Conservation (phyloP, 2,329 filamentous ascomycete genomes). For the Colletotrichum agaves region DNA sequence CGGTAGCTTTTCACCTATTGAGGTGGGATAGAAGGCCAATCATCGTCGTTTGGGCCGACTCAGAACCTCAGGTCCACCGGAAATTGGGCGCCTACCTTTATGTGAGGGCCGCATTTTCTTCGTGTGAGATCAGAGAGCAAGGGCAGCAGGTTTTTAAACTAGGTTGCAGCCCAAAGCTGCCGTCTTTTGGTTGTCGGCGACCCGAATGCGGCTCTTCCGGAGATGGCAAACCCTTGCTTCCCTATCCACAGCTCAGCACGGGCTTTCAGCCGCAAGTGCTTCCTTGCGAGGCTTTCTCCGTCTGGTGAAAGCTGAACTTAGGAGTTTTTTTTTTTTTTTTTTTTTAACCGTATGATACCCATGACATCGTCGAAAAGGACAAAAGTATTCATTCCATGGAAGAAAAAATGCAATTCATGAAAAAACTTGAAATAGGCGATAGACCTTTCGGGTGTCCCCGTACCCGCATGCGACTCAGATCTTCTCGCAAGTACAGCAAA, state of each 20-base stretch:
- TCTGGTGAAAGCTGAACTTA: not conserved
- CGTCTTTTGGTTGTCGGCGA: conserved; percentile 1
- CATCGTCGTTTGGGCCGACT: conserved; percentile 8
- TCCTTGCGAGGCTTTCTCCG: conserved; percentile 1
- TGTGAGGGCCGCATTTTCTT: not conserved
- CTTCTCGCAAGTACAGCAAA: not conserved
- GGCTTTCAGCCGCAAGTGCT: conserved; percentile 26
- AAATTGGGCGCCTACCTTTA: not conserved
- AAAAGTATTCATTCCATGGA: conserved; percentile 4
- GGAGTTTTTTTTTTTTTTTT: conserved; percentile 4
- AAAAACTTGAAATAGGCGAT: too few species aligned
- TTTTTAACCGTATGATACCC: conserved; percentile 34
- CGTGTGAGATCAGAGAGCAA: conserved; percentile 2
- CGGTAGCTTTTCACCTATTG: conserved; percentile 19
- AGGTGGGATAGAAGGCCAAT: conserved; percentile 15
- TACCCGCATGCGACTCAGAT: not conserved
- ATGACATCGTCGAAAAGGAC: conserved; percentile 8
- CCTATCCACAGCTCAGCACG: conserved; percentile 17
- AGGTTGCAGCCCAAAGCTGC: not conserved
- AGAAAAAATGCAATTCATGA: not conserved
- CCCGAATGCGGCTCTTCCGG: conserved; percentile 27
- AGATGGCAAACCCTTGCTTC: not conserved
- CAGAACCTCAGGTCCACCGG: not conserved
- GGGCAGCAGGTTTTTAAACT: conserved; percentile 7
- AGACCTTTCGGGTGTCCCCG: not conserved